Percentiles rank a stretch among this genome's conserved stretches.
These are phyloP conservation scores for Penicillium brevicompactum DNA, from an alignment of 2,329 filamentous ascomycete genomes.

Conservation along the genomic window DNA sequence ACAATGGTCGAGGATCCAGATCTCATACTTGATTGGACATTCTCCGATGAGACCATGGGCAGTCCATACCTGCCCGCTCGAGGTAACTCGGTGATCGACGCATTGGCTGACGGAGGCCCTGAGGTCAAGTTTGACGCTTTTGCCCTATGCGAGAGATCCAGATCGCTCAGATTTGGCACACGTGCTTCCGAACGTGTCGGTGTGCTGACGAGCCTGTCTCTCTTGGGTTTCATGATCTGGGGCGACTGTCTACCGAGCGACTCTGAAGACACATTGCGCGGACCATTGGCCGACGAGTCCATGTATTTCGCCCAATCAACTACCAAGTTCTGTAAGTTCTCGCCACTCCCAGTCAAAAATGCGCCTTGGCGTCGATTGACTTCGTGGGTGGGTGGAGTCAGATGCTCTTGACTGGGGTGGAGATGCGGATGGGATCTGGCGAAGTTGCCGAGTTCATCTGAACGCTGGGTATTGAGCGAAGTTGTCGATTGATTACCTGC, in stretches of 20 bases:
- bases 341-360: background rate
- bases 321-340: conserved; percentile 7
- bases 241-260: conserved; percentile 17
- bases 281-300: conserved; percentile 1
- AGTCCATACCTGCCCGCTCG: conserved; percentile 12
- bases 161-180: conserved; percentile 30
- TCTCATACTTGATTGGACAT: conserved; percentile 5
- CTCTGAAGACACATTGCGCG: conserved; percentile 12
- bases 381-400: background rate
- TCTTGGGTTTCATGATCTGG: conserved; percentile 28
- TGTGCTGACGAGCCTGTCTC: conserved; percentile 17
- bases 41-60: conserved; percentile 17
- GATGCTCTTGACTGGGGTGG: background rate
- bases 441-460: background rate
- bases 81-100: conserved; percentile 25
- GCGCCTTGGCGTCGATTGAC: background rate
- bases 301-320: conserved; percentile 17
- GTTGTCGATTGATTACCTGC: background rate
- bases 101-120: conserved; percentile 19
- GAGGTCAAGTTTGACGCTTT: conserved; percentile 27
- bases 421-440: conserved; percentile 16
- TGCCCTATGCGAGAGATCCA: conserved; percentile 32
- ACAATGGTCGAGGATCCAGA: conserved; percentile 3
- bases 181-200: conserved; percentile 17
- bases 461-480: background rate